Evolutionary conservation across 805 yeast species (phyloP).

Genomic region (Maudiozyma pseudohumilis): DNA sequence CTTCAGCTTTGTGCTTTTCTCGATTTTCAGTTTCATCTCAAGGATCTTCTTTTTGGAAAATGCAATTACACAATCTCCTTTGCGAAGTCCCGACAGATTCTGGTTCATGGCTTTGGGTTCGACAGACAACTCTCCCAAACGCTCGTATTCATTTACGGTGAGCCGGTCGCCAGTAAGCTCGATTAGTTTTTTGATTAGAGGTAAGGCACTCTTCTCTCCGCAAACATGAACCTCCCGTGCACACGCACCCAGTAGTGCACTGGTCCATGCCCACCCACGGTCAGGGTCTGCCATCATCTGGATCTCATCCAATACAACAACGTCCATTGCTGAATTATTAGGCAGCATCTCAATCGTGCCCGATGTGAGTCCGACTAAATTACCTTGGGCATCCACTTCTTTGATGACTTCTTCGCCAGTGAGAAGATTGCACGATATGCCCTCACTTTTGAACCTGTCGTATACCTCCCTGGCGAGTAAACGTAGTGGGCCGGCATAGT

Average conservation of each 20-base stretch:
- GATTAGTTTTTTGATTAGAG: constrained; percentile 49
- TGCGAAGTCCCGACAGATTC: constrained; percentile 23
- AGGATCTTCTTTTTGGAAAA: constrained; percentile 71
- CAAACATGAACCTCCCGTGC: constrained; percentile 86
- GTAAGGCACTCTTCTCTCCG: constrained; percentile 85
- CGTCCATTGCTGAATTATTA: constrained; percentile 56
- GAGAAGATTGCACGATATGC: constrained; percentile 65
- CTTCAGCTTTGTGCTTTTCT: constrained; percentile 46
- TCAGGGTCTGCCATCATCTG: constrained; percentile 79
- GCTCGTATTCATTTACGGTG: constrained; percentile 55
- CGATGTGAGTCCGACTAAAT: constrained; percentile 63
- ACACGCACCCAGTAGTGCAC: constrained; percentile 74
- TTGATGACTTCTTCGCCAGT: constrained; percentile 94
- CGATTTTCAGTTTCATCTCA: constrained; percentile 59
- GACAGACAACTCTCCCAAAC: constrained; percentile 64
- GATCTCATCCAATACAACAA: constrained; percentile 89
- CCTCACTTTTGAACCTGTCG: constrained; percentile 62
- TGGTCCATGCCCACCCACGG: constrained; percentile 93
- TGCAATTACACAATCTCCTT: constrained; percentile 86
- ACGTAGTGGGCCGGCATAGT: constrained; percentile 90
- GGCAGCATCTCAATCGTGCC: constrained; percentile 95
- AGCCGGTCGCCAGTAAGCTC: constrained; percentile 71
- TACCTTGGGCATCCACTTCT: constrained; percentile 58
- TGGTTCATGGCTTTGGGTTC: constrained; percentile 33
- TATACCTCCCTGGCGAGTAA: constrained; percentile 85